These are phyloP conservation scores for Aureobasidium sp. DNA, from an alignment of 2,329 filamentous ascomycete genomes.

Conservation along the genomic window DNA sequence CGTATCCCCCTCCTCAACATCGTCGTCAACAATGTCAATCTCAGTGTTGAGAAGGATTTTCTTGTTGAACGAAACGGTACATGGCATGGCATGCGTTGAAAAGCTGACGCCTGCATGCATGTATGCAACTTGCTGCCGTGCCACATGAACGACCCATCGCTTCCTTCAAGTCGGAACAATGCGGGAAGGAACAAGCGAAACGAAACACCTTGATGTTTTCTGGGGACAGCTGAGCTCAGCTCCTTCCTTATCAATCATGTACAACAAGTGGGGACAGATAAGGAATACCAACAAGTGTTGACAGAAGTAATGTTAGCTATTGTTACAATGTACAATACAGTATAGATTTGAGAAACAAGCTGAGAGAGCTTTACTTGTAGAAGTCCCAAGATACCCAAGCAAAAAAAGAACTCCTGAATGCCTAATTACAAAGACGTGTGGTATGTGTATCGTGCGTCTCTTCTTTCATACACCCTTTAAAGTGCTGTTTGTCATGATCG, in stretches of 20 bases:
- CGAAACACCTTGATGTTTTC: neutral
- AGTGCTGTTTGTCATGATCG: neutral
- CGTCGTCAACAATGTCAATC: neutral
- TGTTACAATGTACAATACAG: constrained; percentile 7
- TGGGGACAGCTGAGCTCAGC: too few relatives aligned
- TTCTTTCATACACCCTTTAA: neutral
- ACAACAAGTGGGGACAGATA: neutral
- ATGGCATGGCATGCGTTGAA: neutral
- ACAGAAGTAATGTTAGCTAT: neutral
- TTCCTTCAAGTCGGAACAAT: neutral
- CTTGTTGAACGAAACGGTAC: neutral
- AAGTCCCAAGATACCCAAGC: neutral
- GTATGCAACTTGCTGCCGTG: neutral
- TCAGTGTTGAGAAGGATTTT: neutral
- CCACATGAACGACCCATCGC: neutral
- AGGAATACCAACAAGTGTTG: neutral
- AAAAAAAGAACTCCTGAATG: constrained; percentile 4
- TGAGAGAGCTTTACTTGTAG: neutral
- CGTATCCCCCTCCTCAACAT: neutral
- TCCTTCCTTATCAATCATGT: neutral
- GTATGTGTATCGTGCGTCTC: neutral
- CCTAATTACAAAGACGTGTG: constrained; percentile 10
- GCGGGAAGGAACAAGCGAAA: neutral
- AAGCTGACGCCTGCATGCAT: neutral
- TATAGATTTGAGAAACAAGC: neutral